A percentile compares a stretch with the other conserved stretches of the same genome.
phyloP scores from a whole-genome alignment of 495 filamentous ascomycete species.

The Cairneyella variabilis region DNA sequence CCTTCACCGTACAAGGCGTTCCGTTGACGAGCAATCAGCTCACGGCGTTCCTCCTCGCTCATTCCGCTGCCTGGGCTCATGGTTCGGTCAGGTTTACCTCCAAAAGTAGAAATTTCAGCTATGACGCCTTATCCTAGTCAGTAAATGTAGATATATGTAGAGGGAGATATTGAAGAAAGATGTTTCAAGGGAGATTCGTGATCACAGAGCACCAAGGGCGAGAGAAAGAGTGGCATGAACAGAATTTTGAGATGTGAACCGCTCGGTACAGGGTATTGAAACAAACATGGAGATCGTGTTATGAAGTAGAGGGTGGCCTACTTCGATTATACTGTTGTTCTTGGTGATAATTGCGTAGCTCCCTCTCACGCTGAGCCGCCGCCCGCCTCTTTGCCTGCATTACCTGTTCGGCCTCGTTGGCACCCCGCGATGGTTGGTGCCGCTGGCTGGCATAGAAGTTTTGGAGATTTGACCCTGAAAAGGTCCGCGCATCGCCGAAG shows the following conservation, averaged over 20 bases:
- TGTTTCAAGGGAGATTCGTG: neutral
- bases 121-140: conserved; percentile 57
- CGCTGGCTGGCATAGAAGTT: conserved; percentile 93
- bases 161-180: conserved; percentile 34
- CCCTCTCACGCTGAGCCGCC: conserved; percentile 97
- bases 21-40: conserved; percentile 93
- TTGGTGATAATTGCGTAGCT: conserved; percentile 99
- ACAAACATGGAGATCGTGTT: conserved; percentile 40
- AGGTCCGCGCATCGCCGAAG: conserved; percentile 64
- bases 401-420: conserved; percentile 96
- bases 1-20: conserved; percentile 84
- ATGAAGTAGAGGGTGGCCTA: conserved; percentile 64
- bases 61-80: conserved; percentile 79
- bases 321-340: conserved; percentile 99
- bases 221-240: conserved; percentile 18
- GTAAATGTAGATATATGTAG: conserved; percentile 34
- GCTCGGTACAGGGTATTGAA: conserved; percentile 41
- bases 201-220: conserved; percentile 22
- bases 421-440: conserved; percentile 68
- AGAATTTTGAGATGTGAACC: conserved; percentile 27
- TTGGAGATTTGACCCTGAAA: conserved; percentile 78
- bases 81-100: conserved; percentile 81
- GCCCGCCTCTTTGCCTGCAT: conserved; percentile 98
- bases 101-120: conserved; percentile 73
- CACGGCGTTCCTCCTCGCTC: conserved; percentile 94